Evolutionary conservation across 2,329 filamentous ascomycete species (phyloP).

Genomic region (Penicillium sp.): DNA sequence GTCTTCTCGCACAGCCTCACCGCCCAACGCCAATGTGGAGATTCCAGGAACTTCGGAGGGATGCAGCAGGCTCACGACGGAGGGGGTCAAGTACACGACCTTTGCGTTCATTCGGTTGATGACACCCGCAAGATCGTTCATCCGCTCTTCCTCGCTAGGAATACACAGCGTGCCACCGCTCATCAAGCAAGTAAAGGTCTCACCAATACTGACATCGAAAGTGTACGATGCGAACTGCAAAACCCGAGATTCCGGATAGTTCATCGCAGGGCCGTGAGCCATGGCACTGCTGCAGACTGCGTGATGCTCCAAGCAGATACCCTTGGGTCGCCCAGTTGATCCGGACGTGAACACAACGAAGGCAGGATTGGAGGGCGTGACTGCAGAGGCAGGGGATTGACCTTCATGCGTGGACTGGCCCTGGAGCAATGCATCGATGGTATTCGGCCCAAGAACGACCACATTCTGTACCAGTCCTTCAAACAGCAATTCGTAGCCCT

Average conservation of each 20-base stretch:
- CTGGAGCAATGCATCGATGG: neutral
- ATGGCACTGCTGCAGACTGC: constrained; percentile 49
- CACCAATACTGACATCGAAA: neutral
- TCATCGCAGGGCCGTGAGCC: neutral
- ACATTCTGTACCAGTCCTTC: too few relatives aligned
- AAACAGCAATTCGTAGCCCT: too few relatives aligned
- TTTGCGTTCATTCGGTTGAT: too few relatives aligned
- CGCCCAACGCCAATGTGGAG: too few relatives aligned
- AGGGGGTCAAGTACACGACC: too few relatives aligned
- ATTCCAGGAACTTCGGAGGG: too few relatives aligned
- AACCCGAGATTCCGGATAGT: neutral
- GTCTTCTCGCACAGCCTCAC: too few relatives aligned
- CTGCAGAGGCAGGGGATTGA: neutral
- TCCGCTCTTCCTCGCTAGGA: neutral
- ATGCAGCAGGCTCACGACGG: too few relatives aligned
- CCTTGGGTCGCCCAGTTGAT: constrained; percentile 48
- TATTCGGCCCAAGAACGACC: too few relatives aligned
- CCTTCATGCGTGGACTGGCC: neutral
- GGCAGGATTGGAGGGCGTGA: constrained; percentile 14
- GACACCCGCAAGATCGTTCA: neutral
- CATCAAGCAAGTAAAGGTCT: neutral
- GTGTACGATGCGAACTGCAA: neutral
- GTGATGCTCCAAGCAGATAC: constrained; percentile 39
- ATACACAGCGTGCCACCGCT: neutral
- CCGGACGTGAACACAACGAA: constrained; percentile 50